A percentile compares a stretch with the other conserved stretches of the same genome.
phyloP scores from a whole-genome alignment of 495 filamentous ascomycete species.

The Aspergillus homomorphus region DNA sequence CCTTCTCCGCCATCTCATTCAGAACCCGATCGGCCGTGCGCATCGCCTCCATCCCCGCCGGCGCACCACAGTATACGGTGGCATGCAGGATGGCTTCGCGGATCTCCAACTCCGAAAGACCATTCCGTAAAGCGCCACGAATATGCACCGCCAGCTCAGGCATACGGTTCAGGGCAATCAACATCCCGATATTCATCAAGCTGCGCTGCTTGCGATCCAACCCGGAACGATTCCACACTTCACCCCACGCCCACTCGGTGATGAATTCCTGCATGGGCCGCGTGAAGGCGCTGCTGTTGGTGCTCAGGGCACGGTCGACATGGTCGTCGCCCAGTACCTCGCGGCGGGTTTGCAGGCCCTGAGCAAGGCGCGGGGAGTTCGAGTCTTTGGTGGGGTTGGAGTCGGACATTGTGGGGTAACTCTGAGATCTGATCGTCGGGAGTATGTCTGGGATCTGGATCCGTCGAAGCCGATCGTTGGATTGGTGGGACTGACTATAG shows the following conservation, averaged over 20 bases:
- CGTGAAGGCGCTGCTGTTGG: constrained; percentile 43
- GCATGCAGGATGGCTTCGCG: constrained; percentile 44
- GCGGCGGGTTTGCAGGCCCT: constrained; percentile 49
- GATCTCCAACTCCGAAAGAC: constrained; percentile 51
- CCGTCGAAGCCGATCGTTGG: not conserved
- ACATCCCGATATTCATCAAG: constrained; percentile 47
- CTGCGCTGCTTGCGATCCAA: constrained; percentile 52
- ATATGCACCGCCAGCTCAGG: constrained; percentile 53
- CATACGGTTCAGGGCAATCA: constrained; percentile 50
- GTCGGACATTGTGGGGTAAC: not conserved
- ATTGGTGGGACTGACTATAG: no score
- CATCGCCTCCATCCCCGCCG: constrained; percentile 55
- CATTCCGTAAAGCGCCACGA: constrained; percentile 54
- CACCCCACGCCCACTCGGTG: constrained; percentile 54
- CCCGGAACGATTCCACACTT: constrained; percentile 52
- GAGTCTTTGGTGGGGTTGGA: not conserved
- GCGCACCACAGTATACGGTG: constrained; percentile 54
- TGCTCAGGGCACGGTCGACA: constrained; percentile 43
- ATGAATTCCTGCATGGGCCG: constrained; percentile 51
- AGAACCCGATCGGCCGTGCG: constrained; percentile 16
- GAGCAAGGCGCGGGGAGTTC: not conserved
- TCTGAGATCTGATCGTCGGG: not conserved
- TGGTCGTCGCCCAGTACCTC: constrained; percentile 50
- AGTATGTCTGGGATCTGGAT: not conserved
- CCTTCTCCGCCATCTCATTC: constrained; percentile 18